Conservation (phyloP, 768 basidiomycete genomes). For the Rickenella mellea region DNA sequence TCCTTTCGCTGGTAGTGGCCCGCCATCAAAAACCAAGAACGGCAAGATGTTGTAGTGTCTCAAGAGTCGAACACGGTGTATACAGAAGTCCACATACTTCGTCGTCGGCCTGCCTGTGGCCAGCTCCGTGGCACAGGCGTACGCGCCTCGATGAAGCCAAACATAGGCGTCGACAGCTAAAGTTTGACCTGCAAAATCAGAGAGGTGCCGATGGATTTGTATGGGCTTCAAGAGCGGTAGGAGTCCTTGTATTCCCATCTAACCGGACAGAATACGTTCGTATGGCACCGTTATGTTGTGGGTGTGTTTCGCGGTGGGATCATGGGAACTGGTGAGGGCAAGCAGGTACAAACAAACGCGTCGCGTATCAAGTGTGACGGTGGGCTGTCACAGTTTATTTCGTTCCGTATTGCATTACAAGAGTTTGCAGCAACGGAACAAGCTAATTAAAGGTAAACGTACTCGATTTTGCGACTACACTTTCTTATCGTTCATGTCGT, state of each 20-base stretch:
- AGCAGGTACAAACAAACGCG: no score
- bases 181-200: conserved; percentile 75
- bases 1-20: conserved; percentile 88
- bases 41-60: conserved; percentile 79
- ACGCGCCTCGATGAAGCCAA: conserved; percentile 85
- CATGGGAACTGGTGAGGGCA: no score
- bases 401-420: no score
- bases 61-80: conserved; percentile 84
- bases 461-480: no score
- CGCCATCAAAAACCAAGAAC: conserved; percentile 94
- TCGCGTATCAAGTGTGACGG: no score
- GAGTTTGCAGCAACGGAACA: no score
- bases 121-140: conserved; percentile 83
- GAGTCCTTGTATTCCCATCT: conserved; percentile 92
- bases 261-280: neutral
- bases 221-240: conserved; percentile 87
- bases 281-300: no score
- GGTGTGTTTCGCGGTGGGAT: no score
- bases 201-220: conserved; percentile 67
- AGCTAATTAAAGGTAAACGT: no score
- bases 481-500: no score
- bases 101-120: conserved; percentile 76
- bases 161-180: conserved; percentile 94
- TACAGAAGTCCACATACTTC: conserved; percentile 93
- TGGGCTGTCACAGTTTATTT: no score